phyloP scores from a whole-genome alignment of 352 stramenopile genomes.

The Nothophytophthora sp. region DNA sequence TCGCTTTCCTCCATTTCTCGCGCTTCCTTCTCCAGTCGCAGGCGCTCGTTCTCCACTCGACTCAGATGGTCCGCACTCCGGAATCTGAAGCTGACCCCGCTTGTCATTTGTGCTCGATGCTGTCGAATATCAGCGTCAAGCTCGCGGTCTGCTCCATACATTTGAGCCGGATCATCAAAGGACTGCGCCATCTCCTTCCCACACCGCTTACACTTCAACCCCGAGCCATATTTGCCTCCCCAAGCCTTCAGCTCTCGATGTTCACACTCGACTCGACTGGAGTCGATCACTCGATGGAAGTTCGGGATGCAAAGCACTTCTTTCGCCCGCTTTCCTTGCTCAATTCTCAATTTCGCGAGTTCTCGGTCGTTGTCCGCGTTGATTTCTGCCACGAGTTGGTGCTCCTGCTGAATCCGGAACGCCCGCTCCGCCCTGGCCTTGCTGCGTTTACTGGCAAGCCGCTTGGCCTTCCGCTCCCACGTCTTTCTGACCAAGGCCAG shows the following conservation, averaged over 20 bases:
- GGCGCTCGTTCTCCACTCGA: constrained; percentile 54
- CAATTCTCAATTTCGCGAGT: constrained; percentile 24
- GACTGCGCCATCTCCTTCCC: constrained; percentile 67
- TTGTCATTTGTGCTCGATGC: constrained; percentile 50
- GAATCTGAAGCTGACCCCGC: constrained; percentile 40
- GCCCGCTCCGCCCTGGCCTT: constrained; percentile 45
- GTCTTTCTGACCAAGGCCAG: constrained; percentile 67
- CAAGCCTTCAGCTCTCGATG: constrained; percentile 65
- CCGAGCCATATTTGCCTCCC: constrained; percentile 62
- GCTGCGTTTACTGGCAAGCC: constrained; percentile 41
- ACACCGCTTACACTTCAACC: constrained; percentile 61
- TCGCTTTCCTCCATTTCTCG: constrained; percentile 54
- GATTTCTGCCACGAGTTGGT: constrained; percentile 41
- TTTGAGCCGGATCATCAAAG: constrained; percentile 53
- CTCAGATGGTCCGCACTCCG: constrained; percentile 36
- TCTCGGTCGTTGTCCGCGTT: constrained; percentile 33
- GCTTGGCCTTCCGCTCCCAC: constrained; percentile 66
- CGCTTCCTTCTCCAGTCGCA: constrained; percentile 74
- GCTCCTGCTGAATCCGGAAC: constrained; percentile 58
- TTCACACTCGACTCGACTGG: constrained; percentile 54
- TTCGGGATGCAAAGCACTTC: constrained; percentile 57
- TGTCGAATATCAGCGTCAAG: constrained; percentile 53
- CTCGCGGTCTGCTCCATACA: constrained; percentile 39
- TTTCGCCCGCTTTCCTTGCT: constrained; percentile 26
- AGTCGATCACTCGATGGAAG: too few species aligned